Evolutionary conservation across 2,329 filamentous ascomycete species (phyloP), one percentile per base, ranked within the genome.

Genomic region (Ophioceras dolichostomum): DNA sequence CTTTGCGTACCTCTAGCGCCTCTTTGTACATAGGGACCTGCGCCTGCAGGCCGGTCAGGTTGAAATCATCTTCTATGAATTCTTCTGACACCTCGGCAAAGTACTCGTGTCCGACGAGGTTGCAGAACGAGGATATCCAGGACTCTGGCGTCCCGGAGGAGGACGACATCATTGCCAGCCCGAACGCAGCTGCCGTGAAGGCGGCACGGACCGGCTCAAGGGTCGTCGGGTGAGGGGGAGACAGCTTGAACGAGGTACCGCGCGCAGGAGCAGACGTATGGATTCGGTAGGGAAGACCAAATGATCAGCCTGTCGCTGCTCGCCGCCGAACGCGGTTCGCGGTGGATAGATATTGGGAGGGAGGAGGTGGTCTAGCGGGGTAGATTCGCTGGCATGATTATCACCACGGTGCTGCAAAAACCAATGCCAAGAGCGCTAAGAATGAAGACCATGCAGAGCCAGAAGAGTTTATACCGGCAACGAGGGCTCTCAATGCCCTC

Each of bases 51-150:
- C 91, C 91, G 1, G 91, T 98, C 46, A 98, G 70, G 61, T 98
- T 98, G 70, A 98, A 98, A 61, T 98, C 91, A 76, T 98, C 91
- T 60, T 98, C 91, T 55, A 98, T 96, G 52, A 98, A 98, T 54
- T 98, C 91, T 63, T 98, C 91, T 32, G 86, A 91, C 36, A 98
- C 89, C 66, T 98, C 91, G 44, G 91, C 91, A 60, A 98, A 98
- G 65, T 96, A 98, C 61, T 98, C 91, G 58, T 98, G 91, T 43
- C 91, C 91, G 42, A 96, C 74, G 32, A 96, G 70, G 28, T 85
- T 87, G 68, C 91, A 98, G 60, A 95, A 98, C 41, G 88, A 93
- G 45, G 86, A 83, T 65, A 98, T 96, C 91, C 91, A 98, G 39
- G 88, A 94, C 67, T 98, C 91, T 44, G 72, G 71, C 21, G 68